Evolutionary conservation across 2,329 filamentous ascomycete species (phyloP), one percentile per base, ranked within the genome.

Genomic region (Chaetomium sp.): DNA sequence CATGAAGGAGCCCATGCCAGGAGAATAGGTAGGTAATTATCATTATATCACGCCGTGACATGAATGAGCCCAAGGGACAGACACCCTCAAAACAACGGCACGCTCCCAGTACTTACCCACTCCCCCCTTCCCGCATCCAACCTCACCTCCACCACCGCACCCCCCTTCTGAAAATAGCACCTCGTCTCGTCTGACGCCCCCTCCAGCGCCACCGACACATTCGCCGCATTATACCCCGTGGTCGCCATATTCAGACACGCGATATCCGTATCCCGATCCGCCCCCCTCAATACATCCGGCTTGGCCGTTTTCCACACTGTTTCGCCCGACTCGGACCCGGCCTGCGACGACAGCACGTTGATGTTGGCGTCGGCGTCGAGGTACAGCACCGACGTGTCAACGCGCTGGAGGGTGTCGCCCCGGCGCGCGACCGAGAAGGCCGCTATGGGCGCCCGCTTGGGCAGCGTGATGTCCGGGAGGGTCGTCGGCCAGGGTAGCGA

Each of bases 81-180:
- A n/a, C n/a, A n/a, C n/a, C n/a, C n/a, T n/a, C n/a, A n/a, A n/a
- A n/a, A n/a, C n/a, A n/a, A n/a, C n/a, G 21, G 49, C 55, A 67
- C 58, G 10, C 3, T 33, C 42, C 62, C 65, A 16, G 60, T 23
- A n/a, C 54, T 62, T 1, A 55, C 55, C 65, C 65, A 67, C 3
- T 65, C 56, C 29, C 59, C 65, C 55, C 21, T 57, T 29, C 6
- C 27, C 27, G 6, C 27, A 29, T 21, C 23, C 31, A 66, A n/a
- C 62, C 23, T 60, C 3, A 62, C 68, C 65, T 69, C 67, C 12
- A 64, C 47, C 42, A 68, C 29, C 16, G 9, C 13, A 3, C 67
- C 68, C 1, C 60, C 63, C 21, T 47, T 56, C 60, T 69, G 65
- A 33, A 70, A 67, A 42, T 64, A 70, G 23, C 68, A 70, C 57